Conservation (phyloP, 768 basidiomycete species). For the Tephrocybe sp. region DNA sequence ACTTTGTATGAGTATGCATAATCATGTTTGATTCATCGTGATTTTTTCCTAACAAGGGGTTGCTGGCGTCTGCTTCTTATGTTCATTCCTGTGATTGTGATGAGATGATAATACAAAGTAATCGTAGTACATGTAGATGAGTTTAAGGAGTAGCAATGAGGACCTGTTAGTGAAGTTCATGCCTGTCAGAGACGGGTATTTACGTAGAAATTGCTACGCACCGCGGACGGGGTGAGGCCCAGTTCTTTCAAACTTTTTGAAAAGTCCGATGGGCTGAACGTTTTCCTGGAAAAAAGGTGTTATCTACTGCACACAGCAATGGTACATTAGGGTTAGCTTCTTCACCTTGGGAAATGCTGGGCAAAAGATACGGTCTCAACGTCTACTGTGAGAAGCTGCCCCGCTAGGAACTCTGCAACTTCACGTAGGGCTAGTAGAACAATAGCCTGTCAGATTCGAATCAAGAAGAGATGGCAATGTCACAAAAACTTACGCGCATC, state of each 20-base stretch:
- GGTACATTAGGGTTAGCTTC: slow-evolving; percentile 16
- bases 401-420: slow-evolving; percentile 86
- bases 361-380: slow-evolving; percentile 80
- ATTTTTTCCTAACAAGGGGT: background rate
- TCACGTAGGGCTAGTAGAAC: slow-evolving; percentile 63
- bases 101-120: slow-evolving; percentile 9
- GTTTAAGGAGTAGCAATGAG: slow-evolving; percentile 49
- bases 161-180: slow-evolving; percentile 34
- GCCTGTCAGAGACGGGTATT: background rate
- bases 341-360: slow-evolving; percentile 82
- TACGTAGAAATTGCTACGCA: slow-evolving; percentile 32
- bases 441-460: slow-evolving; percentile 1
- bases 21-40: background rate
- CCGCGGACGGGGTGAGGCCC: slow-evolving; percentile 90
- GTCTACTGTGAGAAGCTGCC: slow-evolving; percentile 65
- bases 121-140: slow-evolving; percentile 1
- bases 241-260: slow-evolving; percentile 79
- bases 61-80: background rate
- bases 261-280: slow-evolving; percentile 71
- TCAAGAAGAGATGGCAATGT: background rate
- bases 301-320: background rate
- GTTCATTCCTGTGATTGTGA: background rate
- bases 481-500: slow-evolving; percentile 62
- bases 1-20: slow-evolving; percentile 50
- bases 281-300: slow-evolving; percentile 55